phyloP scores from a whole-genome alignment of 306 rosid species.

The Prinsepia uniflora region DNA sequence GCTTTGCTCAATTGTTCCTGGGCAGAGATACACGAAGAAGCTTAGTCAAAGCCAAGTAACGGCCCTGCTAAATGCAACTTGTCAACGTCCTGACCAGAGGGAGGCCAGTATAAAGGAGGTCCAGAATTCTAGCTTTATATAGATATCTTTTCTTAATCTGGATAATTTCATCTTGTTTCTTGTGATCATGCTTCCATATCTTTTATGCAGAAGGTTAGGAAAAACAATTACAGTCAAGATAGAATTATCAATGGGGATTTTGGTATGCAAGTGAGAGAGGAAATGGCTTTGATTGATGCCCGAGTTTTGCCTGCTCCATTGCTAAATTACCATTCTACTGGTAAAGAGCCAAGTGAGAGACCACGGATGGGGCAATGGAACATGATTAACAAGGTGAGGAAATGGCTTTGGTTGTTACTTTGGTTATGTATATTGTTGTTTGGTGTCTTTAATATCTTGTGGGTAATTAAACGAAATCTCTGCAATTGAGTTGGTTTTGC shows the following conservation, averaged over 20 bases:
- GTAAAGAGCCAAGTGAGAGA: slow-evolving; percentile 38
- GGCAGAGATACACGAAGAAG: slow-evolving; percentile 63
- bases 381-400: slow-evolving; percentile 72
- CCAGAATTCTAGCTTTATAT: not conserved
- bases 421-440: not conserved
- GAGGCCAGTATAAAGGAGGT: slow-evolving; percentile 29
- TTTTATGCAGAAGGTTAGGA: slow-evolving; percentile 28
- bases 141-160: not conserved
- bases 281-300: slow-evolving; percentile 37
- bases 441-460: too few species aligned
- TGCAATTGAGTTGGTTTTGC: too few species aligned
- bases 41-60: slow-evolving; percentile 59
- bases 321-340: slow-evolving; percentile 58
- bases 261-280: slow-evolving; percentile 39
- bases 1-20: slow-evolving; percentile 52
- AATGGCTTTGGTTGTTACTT: not conserved
- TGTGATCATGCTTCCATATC: not conserved
- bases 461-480: too few species aligned
- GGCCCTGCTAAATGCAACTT: slow-evolving; percentile 50
- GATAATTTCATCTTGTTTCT: not conserved
- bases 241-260: slow-evolving; percentile 27
- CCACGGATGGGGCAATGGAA: slow-evolving; percentile 87
- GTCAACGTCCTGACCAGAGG: slow-evolving; percentile 52
- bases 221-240: slow-evolving; percentile 28
- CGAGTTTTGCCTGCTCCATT: slow-evolving; percentile 64